Conservation (phyloP, 805 yeast species). For the Myxozyma udenii region DNA sequence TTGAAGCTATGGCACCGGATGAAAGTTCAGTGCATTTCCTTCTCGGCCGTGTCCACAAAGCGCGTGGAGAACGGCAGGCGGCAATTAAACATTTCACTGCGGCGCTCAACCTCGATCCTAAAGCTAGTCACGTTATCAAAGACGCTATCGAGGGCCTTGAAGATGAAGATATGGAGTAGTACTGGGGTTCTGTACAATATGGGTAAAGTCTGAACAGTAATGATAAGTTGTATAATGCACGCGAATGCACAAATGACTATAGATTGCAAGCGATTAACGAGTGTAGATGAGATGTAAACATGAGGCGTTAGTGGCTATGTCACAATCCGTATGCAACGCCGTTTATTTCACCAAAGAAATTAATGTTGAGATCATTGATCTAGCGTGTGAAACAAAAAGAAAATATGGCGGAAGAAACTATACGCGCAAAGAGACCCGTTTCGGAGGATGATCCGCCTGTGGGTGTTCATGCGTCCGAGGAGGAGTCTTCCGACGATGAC, state of each 20-base stretch:
- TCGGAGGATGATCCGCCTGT: constrained; percentile 1
- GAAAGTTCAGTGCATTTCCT: constrained; percentile 91
- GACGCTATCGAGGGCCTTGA: constrained; percentile 65
- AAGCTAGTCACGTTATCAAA: constrained; percentile 62
- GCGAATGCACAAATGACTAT: too few relatives aligned
- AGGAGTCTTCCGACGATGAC: constrained; percentile 10
- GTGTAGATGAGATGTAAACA: neutral
- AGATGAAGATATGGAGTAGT: neutral
- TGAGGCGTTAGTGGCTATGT: neutral
- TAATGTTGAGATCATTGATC: too few relatives aligned
- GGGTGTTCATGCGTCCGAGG: neutral
- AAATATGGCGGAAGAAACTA: too few relatives aligned
- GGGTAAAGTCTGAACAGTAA: too few relatives aligned
- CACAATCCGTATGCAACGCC: too few relatives aligned
- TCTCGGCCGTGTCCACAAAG: constrained; percentile 80
- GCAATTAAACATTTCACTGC: constrained; percentile 85
- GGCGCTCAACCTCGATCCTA: constrained; percentile 89
- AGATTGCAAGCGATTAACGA: neutral
- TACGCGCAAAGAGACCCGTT: constrained; percentile 1
- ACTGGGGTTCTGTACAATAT: neutral
- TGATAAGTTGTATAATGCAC: too few relatives aligned
- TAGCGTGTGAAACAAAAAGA: too few relatives aligned
- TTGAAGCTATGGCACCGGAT: constrained; percentile 80
- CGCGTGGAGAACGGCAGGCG: constrained; percentile 64
- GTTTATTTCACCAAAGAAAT: neutral